Base-by-base conservation (phyloP, 2,329 filamentous ascomycete species). In the Nemania bipapillata region DNA sequence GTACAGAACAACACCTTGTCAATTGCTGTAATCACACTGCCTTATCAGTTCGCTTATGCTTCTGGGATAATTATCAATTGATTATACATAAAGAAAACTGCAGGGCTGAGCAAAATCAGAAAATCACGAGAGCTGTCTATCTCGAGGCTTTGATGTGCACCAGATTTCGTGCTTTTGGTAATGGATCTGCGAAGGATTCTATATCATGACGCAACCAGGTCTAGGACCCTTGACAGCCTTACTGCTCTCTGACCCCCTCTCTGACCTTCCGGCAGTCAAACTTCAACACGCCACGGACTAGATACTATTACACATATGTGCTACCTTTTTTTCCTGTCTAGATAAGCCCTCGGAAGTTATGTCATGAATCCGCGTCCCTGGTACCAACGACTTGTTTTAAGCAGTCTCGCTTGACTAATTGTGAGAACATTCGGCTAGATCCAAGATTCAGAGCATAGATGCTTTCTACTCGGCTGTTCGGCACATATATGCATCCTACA, bases 161-260 rank as follows among this genome's bases (percentile, higher is more conserved):
- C 4, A 8, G 6, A 11, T 12, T 32, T 32, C 4, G 17, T 40
- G 22, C 47, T 40, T 47, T 5, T 17, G 49, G 49, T 11, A 49
- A 42, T 42, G 17, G 66, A 66, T 69, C 58, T 52, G 57, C 66
- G 49, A 56, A 69, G 66, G 66, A 69, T 66, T 69, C 57, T 63
- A 58, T 47, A 12, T 37, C 35, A 66, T 69, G 66, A 69, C 66
- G 66, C 66, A 62, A 63, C 42, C 20, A 6, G 28, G 2, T 7
- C 15, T 60, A 55, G 32, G 30, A 7, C 11, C 53, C 40, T 45
- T 45, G 40, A 45, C 17, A 45, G 40, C 40, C 40, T 45, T 45
- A 45, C 40, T n/a, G 17, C 17, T 20, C 40, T 6, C 37, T 35
- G 11, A 11, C 6, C 11, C 32, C 11, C 11, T 5, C 32, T 42